Percentiles rank a stretch among this genome's conserved stretches.
Evolutionary conservation across 805 yeast genomes (phyloP).

Genomic region (Teunomyces barrocoloradensis): DNA sequence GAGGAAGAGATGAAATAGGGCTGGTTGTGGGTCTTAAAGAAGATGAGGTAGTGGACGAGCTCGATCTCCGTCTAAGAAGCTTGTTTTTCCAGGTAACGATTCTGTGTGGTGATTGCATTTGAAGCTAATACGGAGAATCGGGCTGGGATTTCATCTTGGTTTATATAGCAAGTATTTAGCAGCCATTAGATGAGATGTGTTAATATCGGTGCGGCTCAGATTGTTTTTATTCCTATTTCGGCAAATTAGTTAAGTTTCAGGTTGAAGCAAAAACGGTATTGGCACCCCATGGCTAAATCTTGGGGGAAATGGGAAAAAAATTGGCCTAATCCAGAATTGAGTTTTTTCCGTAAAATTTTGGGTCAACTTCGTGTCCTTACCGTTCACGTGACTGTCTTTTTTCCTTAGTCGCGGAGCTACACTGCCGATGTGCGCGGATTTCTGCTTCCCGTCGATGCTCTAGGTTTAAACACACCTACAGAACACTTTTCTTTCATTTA

Average conservation of each 20-base stretch:
- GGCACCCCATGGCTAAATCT: too few species aligned
- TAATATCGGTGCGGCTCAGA: background rate
- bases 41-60: background rate
- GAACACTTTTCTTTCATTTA: conserved; percentile 2
- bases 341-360: background rate
- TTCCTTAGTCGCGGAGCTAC: background rate
- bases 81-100: background rate
- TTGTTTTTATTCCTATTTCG: background rate
- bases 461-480: conserved; percentile 12
- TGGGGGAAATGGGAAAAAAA: too few species aligned
- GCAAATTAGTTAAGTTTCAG: background rate
- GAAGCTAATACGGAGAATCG: background rate
- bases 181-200: background rate
- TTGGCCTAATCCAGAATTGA: too few species aligned
- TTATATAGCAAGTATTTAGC: background rate
- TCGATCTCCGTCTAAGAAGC: background rate
- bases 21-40: background rate
- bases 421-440: conserved; percentile 9
- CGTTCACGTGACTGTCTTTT: background rate
- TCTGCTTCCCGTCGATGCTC: conserved; percentile 15
- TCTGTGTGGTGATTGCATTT: conserved; percentile 1
- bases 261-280: background rate
- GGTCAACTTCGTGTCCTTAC: background rate
- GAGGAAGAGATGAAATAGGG: background rate
- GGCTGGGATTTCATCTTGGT: background rate